Evolutionary conservation across 2,329 filamentous ascomycete genomes (phyloP), one percentile per base, ranked within the genome.

Genomic region (Nannizziopsis arthrosporioides): DNA sequence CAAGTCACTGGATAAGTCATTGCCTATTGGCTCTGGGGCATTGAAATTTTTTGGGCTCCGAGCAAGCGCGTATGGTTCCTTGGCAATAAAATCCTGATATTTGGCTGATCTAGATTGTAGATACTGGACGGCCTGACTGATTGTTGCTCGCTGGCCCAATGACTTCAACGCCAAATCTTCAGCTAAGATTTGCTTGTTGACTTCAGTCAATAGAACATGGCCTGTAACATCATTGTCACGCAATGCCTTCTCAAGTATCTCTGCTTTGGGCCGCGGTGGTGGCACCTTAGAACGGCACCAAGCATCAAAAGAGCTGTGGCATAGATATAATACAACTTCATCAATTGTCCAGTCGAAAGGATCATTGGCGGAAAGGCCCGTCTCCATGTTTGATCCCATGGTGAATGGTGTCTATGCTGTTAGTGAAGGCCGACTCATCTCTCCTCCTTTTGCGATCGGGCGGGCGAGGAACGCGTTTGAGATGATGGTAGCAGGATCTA

Each of bases 331-430:
- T 8, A 84, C 74, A 9, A 93, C 77, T 32, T 79, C 73, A 34
- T 83, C 78, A 30, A 81, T 71, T 32, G 75, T 74, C 87, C 87
- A 94, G 47, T 74, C 59, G 63, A 81, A 83, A n/a, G 87, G 86
- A 64, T 94, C 85, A 12, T 18, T 36, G 18, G 10, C 36, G 48
- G 30, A 15, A 1, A 22, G 12, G 17, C n/a, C 22, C n/a, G 40
- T 30, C 17, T 40, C 42, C 42, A 49, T 49, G 22, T 15, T 17
- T 12, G 9, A 19, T 7, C n/a, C 12, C 32, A 42, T 27, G 8
- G 7, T 15, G 8, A 1, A 27, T 27, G 8, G 10, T 44, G 9
- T 18, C 15, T 18, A 12, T 36, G 34, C 34, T n/a, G 11, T 36
- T 10, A 36, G 15, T n/a, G 11, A 36, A 36, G 15, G 15, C 27